A percentile compares a stretch with the other conserved stretches of the same genome.
Evolutionary conservation across 352 stramenopile species (phyloP).

Genomic region (Phytophthora crassamura): DNA sequence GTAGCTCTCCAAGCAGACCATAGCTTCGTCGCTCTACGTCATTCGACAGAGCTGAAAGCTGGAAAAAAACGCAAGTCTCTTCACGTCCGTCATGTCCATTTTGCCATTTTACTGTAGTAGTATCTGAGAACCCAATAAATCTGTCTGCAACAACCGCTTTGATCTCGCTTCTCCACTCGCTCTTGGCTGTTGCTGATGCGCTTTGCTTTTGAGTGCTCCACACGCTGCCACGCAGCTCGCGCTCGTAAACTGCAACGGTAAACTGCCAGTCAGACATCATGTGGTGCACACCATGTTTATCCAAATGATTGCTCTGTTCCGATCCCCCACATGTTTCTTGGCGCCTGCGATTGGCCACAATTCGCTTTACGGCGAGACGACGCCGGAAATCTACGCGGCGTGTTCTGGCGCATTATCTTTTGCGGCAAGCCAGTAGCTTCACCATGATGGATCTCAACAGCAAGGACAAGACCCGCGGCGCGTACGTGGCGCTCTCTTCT

Average conservation of each 20-base stretch:
- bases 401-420: slow-evolving; percentile 34
- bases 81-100: no score
- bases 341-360: slow-evolving; percentile 6
- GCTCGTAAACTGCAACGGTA: neutral
- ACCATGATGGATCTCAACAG: slow-evolving; percentile 56
- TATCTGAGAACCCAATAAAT: no score
- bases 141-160: no score
- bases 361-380: slow-evolving; percentile 22
- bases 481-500: slow-evolving; percentile 36
- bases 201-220: neutral
- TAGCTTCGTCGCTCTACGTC: no score
- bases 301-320: slow-evolving; percentile 20
- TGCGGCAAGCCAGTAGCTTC: slow-evolving; percentile 3
- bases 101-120: no score
- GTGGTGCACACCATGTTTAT: slow-evolving; percentile 14
- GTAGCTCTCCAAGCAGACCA: no score
- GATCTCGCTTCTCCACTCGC: no score
- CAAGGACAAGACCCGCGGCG: slow-evolving; percentile 63
- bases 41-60: no score
- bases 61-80: no score
- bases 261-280: neutral
- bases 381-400: slow-evolving; percentile 31
- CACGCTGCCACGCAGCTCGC: slow-evolving; percentile 3
- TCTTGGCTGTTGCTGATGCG: neutral
- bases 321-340: slow-evolving; percentile 3